A percentile compares a stretch with the other conserved stretches of the same genome.
phyloP scores from a whole-genome alignment of 257 asterid species.

The Solanum chmielewskii region DNA sequence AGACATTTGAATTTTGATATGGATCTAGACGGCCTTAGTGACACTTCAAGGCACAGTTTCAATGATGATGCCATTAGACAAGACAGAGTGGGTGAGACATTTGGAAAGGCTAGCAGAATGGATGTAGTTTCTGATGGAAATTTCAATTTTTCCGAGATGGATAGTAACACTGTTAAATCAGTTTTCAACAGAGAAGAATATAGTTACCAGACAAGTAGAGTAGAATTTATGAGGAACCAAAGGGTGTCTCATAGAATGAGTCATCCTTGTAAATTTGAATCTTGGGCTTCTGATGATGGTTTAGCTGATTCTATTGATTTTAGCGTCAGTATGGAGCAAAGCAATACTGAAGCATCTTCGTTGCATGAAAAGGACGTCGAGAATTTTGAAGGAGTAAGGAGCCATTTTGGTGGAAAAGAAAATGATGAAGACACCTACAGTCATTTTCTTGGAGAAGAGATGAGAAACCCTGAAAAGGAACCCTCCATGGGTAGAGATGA shows the following conservation, averaged over 20 bases:
- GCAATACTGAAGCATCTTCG: slow-evolving; percentile 20
- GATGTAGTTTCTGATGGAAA: slow-evolving; percentile 12
- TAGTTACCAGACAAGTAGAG: slow-evolving; percentile 29
- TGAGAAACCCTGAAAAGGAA: slow-evolving; percentile 9
- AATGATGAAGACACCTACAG: slow-evolving; percentile 27
- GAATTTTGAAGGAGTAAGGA: slow-evolving; percentile 11
- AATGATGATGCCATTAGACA: slow-evolving; percentile 3
- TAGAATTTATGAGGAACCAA: slow-evolving; percentile 24
- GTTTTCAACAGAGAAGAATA: slow-evolving; percentile 23
- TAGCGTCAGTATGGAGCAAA: slow-evolving; percentile 34
- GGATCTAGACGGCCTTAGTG: slow-evolving; percentile 10
- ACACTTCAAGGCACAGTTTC: not conserved
- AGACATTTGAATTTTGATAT: slow-evolving; percentile 7
- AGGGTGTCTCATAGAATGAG: slow-evolving; percentile 23
- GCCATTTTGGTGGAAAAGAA: slow-evolving; percentile 14
- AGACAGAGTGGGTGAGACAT: slow-evolving; percentile 7
- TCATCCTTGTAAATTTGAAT: slow-evolving; percentile 29
- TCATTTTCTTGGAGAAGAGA: slow-evolving; percentile 17
- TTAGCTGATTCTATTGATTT: slow-evolving; percentile 48
- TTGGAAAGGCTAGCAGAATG: slow-evolving; percentile 16
- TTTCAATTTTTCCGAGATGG: slow-evolving; percentile 10
- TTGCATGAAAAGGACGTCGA: slow-evolving; percentile 18
- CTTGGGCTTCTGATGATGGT: slow-evolving; percentile 28
- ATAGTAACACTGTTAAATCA: slow-evolving; percentile 22
- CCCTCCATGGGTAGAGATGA: slow-evolving; percentile 13